Conservation (phyloP, 495 filamentous ascomycete genomes). For the Lophiostoma macrostomum region DNA sequence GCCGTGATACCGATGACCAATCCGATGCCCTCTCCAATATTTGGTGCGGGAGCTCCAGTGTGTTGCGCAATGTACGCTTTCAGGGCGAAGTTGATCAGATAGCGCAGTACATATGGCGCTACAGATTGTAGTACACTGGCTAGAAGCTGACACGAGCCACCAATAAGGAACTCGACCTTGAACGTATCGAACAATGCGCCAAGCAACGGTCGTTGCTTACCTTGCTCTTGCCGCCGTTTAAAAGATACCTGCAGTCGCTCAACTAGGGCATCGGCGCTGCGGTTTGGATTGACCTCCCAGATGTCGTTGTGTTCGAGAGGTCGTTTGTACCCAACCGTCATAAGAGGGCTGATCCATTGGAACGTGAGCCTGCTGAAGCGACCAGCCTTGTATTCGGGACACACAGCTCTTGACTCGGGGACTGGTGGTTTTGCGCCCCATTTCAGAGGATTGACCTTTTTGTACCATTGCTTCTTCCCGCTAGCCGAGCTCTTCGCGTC, state of each 20-base stretch:
- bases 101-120: conserved; percentile 54
- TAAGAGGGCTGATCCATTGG: conserved; percentile 66
- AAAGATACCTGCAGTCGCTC: conserved; percentile 64
- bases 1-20: conserved; percentile 42
- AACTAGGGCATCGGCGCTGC: conserved; percentile 66
- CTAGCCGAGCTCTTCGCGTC: conserved; percentile 30
- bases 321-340: conserved; percentile 77
- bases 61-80: conserved; percentile 64
- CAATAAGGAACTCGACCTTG: conserved; percentile 78
- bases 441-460: conserved; percentile 60
- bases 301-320: conserved; percentile 81
- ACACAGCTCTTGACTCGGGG: conserved; percentile 53
- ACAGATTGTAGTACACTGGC: conserved; percentile 70
- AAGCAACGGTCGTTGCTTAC: conserved; percentile 70
- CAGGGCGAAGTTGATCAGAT: conserved; percentile 44
- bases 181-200: conserved; percentile 87
- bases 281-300: conserved; percentile 78
- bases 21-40: conserved; percentile 41
- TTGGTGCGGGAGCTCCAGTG: conserved; percentile 28
- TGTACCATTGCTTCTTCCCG: conserved; percentile 57
- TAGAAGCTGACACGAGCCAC: conserved; percentile 71
- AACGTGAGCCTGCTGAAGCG: conserved; percentile 62
- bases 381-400: conserved; percentile 56
- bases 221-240: conserved; percentile 59
- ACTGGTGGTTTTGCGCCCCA: conserved; percentile 59